Base-by-base conservation (phyloP, 1,284 basidiomycete genomes). In the Somion occarium region DNA sequence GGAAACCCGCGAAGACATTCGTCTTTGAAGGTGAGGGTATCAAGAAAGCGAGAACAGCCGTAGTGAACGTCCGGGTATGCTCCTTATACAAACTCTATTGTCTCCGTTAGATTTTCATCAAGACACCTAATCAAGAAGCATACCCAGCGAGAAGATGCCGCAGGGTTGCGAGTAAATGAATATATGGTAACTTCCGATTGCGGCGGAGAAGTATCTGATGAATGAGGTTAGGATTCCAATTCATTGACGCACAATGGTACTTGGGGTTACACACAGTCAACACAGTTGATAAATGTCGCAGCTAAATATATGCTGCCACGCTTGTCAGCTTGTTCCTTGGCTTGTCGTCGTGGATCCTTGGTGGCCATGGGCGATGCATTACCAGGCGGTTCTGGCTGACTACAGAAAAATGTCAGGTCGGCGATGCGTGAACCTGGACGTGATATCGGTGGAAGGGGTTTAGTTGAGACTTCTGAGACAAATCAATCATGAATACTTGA, bases 261-360 rank as follows among this genome's bases (percentile, higher is more conserved):
- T n/a, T n/a, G n/a, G n/a, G n/a, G n/a, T n/a, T n/a, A n/a, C 79
- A 58, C 64, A 87, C 85, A 84, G 54, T 83, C 75, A 41, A 75
- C 75, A 46, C 82, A 80, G 53, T 87, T 76, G 24, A 85, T 61
- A 55, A 75, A 79, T 45, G 73, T 75, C 20, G 75, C 71, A 4
- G 75, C 70, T 2, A 89, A 63, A 59, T 78, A 79, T 18, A 81
- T 45, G 12, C 24, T 37, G 1, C 49, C 51, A 18, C 56, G 53
- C 59, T 53, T 59, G 62, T 12, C 57, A 13, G 38, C 41, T 20
- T 20, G 39, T 19, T 46, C 52, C 44, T 58, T 59, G 25, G 50
- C 19, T 20, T 60, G 48, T 43, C 52, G 38, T 42, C 55, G 54
- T 1, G 53, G 50, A 47, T 53, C 51, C 53, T 59, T 51, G n/a